Percentiles rank a stretch among this genome's conserved stretches.
Evolutionary conservation across 2,329 filamentous ascomycete species (phyloP).

Genomic region (Epichloe hybrida): DNA sequence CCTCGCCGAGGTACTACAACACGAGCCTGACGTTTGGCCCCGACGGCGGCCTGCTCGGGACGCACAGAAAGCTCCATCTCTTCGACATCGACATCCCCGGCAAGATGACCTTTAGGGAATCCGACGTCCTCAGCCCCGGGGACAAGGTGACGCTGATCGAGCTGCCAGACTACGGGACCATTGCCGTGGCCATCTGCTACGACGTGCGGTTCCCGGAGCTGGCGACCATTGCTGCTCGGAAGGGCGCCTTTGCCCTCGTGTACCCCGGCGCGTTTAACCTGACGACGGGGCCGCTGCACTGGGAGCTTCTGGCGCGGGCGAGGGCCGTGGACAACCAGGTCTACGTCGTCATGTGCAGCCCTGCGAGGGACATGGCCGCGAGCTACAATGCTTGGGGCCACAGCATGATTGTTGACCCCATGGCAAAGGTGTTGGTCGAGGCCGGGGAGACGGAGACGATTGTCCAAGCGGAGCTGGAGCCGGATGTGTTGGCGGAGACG

Average conservation of each 20-base stretch:
- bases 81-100: conserved; percentile 98
- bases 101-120: conserved; percentile 83
- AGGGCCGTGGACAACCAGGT: conserved; percentile 88
- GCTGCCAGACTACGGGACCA: conserved; percentile 73
- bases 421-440: conserved; percentile 69
- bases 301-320: conserved; percentile 69
- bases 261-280: conserved; percentile 98
- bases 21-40: conserved; percentile 77
- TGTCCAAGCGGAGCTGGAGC: conserved; percentile 58
- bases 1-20: conserved; percentile 65
- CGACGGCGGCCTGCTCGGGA: conserved; percentile 64
- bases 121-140: conserved; percentile 74
- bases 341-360: conserved; percentile 86
- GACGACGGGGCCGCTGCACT: conserved; percentile 85
- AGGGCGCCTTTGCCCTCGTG: conserved; percentile 73
- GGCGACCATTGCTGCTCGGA: conserved; percentile 74
- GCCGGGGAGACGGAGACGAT: conserved; percentile 67
- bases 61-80: conserved; percentile 85
- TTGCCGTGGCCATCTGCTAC: conserved; percentile 91
- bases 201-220: conserved; percentile 94
- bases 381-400: conserved; percentile 88
- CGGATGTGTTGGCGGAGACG: conserved; percentile 55
- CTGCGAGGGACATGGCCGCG: conserved; percentile 64
- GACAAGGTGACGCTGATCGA: conserved; percentile 77
- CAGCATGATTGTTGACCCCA: conserved; percentile 75